Evolutionary conservation across 2,329 filamentous ascomycete genomes (phyloP), one percentile per base, ranked within the genome.

Genomic region (Colletotrichum sp.): DNA sequence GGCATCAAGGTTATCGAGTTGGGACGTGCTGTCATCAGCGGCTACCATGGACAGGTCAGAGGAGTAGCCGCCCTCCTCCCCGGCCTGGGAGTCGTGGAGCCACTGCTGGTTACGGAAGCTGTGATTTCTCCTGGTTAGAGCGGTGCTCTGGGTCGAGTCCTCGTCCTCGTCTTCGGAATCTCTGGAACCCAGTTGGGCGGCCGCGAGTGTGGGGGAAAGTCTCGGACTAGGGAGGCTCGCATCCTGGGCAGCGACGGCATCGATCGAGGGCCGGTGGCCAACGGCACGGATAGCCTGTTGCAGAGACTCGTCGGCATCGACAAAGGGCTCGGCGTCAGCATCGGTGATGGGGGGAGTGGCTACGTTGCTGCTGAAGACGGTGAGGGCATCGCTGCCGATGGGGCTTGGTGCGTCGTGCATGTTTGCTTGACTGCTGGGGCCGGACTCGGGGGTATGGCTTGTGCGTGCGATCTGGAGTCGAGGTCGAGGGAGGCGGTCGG

Each of bases 161-260:
- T 82, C 84, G 4, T 85, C 85, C 13, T 85, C 85, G 2, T 90
- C 88, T 58, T 89, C 86, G 18, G 84, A 83, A 30, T 83, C 83
- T 30, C 81, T 80, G 2, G 82, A 81, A 26, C 87, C 87, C 9
- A 88, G 82, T 79, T 91, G 89, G 30, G 89, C 88, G 58, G 96
- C 94, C 80, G 95, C 95, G 75, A 98, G 91, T 8, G 96, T 98
- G 6, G 97, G 97, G 30, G 97, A 99, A 72, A 99, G 87, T 81
- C 97, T 96, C 38, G 97, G 97, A 83, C 97, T 99, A 68, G 97
- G 97, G 77, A 99, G 89, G 85, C 95, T 98, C 78, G 95, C 95
- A 87, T 98, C 96, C 83, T 97, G 94, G 52, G 93, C 93, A 72
- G 93, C 92, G 71, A 93, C 90, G 63, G 92, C 94, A 80, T 96